These are phyloP conservation scores for Corniculantispora saksenae DNA, from an alignment of 2,329 filamentous ascomycete genomes.

Conservation along the genomic window DNA sequence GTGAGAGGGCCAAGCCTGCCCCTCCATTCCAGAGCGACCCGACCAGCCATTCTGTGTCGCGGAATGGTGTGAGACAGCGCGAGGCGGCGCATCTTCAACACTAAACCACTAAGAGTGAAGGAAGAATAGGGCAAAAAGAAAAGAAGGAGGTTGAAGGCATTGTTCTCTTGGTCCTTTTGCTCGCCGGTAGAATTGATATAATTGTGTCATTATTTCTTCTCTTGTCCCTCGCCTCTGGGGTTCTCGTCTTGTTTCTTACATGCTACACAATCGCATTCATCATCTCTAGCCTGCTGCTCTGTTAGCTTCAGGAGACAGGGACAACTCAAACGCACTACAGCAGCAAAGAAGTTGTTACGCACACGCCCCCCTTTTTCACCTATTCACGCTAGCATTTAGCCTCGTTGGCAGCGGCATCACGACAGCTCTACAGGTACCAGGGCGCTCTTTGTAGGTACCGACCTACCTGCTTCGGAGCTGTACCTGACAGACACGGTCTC, in stretches of 20 bases:
- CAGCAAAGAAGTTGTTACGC: no score
- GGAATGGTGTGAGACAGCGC: not conserved
- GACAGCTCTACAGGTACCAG: no score
- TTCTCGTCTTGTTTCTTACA: no score
- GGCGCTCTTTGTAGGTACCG: no score
- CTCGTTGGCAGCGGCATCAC: no score
- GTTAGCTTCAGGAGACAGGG: no score
- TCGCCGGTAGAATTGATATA: not conserved
- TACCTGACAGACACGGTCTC: no score
- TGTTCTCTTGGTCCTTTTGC: not conserved
- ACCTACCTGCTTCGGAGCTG: no score
- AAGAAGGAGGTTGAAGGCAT: not conserved
- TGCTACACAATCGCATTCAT: no score
- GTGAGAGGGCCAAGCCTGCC: not conserved
- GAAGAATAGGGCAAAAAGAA: not conserved
- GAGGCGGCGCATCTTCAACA: slow-evolving; percentile 6
- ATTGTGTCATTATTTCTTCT: not conserved
- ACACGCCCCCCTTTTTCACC: not conserved
- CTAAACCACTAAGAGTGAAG: not conserved
- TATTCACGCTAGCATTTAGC: no score
- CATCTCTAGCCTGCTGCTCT: no score
- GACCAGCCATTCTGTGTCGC: not conserved
- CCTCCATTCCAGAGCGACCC: slow-evolving; percentile 9
- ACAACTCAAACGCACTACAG: no score
- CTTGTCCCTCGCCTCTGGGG: not conserved